Evolutionary conservation across 2,329 filamentous ascomycete species (phyloP).

Genomic region (Cercospora sojina): DNA sequence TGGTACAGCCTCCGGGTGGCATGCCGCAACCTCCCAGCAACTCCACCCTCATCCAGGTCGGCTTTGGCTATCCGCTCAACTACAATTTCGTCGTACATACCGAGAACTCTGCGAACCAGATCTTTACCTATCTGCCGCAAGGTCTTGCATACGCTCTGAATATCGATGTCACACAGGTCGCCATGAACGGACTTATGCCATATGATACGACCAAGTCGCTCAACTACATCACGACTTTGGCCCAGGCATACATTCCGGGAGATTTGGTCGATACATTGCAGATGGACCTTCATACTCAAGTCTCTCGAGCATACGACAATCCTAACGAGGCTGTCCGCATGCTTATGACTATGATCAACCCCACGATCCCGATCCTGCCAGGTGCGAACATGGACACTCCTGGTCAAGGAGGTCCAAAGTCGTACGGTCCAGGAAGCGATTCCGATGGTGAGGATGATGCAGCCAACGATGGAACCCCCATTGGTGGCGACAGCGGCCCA

Average conservation of each 20-base stretch:
- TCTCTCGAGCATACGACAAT: slow-evolving; percentile 74
- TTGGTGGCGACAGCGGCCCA: slow-evolving; percentile 51
- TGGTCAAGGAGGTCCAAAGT: slow-evolving; percentile 40
- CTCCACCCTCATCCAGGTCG: slow-evolving; percentile 74
- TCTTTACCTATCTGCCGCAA: slow-evolving; percentile 74
- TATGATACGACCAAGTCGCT: slow-evolving; percentile 68
- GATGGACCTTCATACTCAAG: slow-evolving; percentile 68
- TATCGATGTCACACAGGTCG: slow-evolving; percentile 51
- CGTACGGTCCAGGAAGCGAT: slow-evolving; percentile 41
- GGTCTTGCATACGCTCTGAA: slow-evolving; percentile 67
- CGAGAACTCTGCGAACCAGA: slow-evolving; percentile 73
- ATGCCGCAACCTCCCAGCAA: slow-evolving; percentile 58
- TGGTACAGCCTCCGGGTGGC: slow-evolving; percentile 69
- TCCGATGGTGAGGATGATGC: slow-evolving; percentile 31
- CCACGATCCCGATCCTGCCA: slow-evolving; percentile 68
- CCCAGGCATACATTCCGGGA: slow-evolving; percentile 51
- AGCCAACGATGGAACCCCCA: slow-evolving; percentile 48
- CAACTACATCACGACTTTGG: slow-evolving; percentile 79
- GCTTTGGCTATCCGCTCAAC: slow-evolving; percentile 77
- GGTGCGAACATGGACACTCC: slow-evolving; percentile 44
- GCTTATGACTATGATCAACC: slow-evolving; percentile 79
- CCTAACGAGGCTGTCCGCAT: slow-evolving; percentile 63
- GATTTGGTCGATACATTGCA: slow-evolving; percentile 57
- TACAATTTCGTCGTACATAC: slow-evolving; percentile 77
- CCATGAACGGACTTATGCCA: slow-evolving; percentile 71